Conservation (phyloP, 768 basidiomycete genomes). For the Phaffia australis region DNA sequence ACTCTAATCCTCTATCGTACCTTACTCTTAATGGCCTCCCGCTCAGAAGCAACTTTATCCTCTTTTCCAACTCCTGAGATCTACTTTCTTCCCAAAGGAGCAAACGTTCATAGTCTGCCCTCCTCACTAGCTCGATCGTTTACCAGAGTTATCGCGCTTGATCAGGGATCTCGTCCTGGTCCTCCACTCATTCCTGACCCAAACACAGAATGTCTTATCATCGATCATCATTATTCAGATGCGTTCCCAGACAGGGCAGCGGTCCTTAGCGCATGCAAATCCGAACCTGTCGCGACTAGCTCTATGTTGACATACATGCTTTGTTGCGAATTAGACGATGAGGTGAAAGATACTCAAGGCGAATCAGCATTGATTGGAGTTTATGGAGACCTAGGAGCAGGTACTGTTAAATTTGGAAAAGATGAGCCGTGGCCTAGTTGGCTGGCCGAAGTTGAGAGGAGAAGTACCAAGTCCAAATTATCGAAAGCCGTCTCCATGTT, state of each 20-base stretch:
- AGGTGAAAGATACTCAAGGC: not conserved
- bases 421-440: not conserved
- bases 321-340: not conserved
- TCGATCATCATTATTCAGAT: slow-evolving; percentile 2
- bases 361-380: not conserved
- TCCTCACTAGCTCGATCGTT: not conserved
- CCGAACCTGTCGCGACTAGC: not conserved
- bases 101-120: no score
- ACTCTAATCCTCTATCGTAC: not conserved
- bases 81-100: no score
- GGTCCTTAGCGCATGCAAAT: not conserved
- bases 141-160: not conserved
- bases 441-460: not conserved
- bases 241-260: not conserved
- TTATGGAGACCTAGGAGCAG: slow-evolving; percentile 1
- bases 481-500: not conserved
- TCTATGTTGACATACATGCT: slow-evolving; percentile 1
- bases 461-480: not conserved
- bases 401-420: not conserved
- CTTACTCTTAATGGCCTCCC: not conserved
- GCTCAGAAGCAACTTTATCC: no score
- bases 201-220: not conserved
- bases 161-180: not conserved
- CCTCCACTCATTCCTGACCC: not conserved
- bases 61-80: no score